A percentile compares a stretch with the other conserved stretches of the same genome.
Conservation (phyloP, 2,329 filamentous ascomycete species). For the Boeremia lycopersici region DNA sequence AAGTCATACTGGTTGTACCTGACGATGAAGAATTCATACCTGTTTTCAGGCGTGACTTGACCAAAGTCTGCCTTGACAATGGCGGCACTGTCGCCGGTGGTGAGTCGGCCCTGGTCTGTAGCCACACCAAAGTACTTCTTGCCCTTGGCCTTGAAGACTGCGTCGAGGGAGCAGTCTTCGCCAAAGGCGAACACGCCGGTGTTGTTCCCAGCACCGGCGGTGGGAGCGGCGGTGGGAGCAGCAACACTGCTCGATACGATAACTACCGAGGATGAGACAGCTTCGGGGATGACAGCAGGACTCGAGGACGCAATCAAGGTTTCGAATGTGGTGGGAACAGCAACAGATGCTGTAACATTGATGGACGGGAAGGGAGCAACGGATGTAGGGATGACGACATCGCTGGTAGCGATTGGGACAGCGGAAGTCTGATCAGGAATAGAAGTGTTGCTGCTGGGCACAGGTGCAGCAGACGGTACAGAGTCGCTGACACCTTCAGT, state of each 20-base stretch:
- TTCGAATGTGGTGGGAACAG: conserved; percentile 7
- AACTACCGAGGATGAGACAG: conserved; percentile 1
- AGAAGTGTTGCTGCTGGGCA: conserved; percentile 9
- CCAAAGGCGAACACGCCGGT: conserved; percentile 23
- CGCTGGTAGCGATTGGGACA: neutral
- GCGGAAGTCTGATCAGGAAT: conserved; percentile 4
- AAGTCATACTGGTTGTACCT: neutral
- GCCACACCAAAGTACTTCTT: conserved; percentile 69
- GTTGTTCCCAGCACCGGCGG: conserved; percentile 12
- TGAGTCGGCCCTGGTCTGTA: conserved; percentile 61
- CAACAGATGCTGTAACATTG: conserved; percentile 14
- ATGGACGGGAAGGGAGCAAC: conserved; percentile 11
- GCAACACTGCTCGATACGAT: conserved; percentile 11
- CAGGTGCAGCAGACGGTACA: conserved; percentile 15
- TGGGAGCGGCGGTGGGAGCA: conserved; percentile 15
- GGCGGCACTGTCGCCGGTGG: conserved; percentile 55
- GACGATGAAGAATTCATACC: neutral
- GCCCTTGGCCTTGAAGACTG: conserved; percentile 64
- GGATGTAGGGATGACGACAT: neutral
- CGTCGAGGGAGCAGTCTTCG: conserved; percentile 53
- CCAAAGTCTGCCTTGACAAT: conserved; percentile 67
- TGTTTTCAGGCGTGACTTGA: conserved; percentile 70
- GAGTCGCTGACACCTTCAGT: conserved; percentile 18
- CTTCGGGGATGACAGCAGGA: conserved; percentile 3
- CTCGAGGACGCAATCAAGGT: conserved; percentile 8